These are phyloP conservation scores for Pestalotiopsis sp. DNA, from an alignment of 2,329 filamentous ascomycete species.

Conservation along the genomic window DNA sequence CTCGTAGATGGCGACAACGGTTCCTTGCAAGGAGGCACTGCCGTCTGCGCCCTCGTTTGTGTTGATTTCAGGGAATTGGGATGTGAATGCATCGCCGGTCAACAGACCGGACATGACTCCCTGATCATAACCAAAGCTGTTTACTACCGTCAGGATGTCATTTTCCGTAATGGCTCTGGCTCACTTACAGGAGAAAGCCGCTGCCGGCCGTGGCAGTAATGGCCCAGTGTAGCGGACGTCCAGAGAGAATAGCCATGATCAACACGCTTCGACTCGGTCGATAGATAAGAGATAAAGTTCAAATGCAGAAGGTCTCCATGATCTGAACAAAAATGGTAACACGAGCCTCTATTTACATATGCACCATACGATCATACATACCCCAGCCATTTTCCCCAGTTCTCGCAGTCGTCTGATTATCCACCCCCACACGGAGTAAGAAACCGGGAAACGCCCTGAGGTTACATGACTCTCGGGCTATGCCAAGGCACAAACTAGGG, in stretches of 20 bases:
- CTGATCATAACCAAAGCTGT: slow-evolving; percentile 34
- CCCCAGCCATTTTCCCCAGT: background rate
- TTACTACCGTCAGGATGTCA: background rate
- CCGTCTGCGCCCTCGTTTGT: slow-evolving; percentile 35
- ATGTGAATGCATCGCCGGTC: slow-evolving; percentile 34
- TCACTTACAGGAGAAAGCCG: slow-evolving; percentile 35
- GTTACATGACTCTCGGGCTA: background rate
- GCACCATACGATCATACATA: background rate
- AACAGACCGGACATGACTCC: slow-evolving; percentile 36
- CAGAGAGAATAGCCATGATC: slow-evolving; percentile 16
- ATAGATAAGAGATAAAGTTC: background rate
- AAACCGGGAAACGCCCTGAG: background rate
- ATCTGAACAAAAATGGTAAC: background rate
- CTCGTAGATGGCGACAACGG: slow-evolving; percentile 28
- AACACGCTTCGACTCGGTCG: background rate
- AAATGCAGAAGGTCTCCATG: background rate
- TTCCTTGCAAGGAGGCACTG: slow-evolving; percentile 45
- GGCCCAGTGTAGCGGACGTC: slow-evolving; percentile 40
- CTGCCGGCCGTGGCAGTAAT: slow-evolving; percentile 37
- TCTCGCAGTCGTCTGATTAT: background rate
- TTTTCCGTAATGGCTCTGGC: slow-evolving; percentile 14
- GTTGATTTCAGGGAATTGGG: slow-evolving; percentile 36
- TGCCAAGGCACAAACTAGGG: background rate
- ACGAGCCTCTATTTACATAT: background rate
- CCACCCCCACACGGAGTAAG: background rate